Base-by-base conservation (phyloP, 768 basidiomycete genomes). In the Serendipita sp. region DNA sequence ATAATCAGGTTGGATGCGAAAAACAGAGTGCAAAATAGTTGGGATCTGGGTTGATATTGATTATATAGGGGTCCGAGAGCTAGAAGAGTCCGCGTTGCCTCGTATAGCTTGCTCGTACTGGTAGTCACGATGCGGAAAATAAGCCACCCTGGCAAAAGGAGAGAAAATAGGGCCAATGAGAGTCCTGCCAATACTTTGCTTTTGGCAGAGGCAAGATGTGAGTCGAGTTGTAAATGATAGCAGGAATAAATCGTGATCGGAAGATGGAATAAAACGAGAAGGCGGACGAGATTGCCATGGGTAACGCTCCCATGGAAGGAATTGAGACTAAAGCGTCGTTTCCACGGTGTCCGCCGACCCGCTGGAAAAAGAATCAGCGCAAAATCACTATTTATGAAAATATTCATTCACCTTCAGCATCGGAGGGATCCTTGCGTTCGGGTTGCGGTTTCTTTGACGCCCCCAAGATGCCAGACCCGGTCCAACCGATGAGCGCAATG, bases 1-100 rank as follows among this genome's bases (percentile, higher is more conserved):
- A 89, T 83, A 13, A 85, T 81, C 34, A 98, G 74, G 71, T 92
- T 97, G 60, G 85, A 86, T 3, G 82, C 80, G 69, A 99, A 86
- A 63, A 91, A 79, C 32, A 94, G 77, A 60, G 81, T 81, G 1
- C 90, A 86, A 74, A 95, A 99, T 66, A 92, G 79, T 71, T 94
- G 91, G 18, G 89, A 91, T 15, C 90, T 88, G 70, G 90, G 89
- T 16, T 89, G 83, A 73, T 93, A 98, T 69, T 92, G 88, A 74
- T 94, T 96, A 75, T 99, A 99, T 64, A 97, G 79, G 34, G 93
- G 90, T 13, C 96, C 95, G 18, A 93, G 80, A 2, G 86, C 82
- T 18, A 99, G 85, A 16, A 98, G 78, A 0, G 94, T 96, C 68
- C 90, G 82, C 1, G 91, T 94, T 74, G 95, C 92, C 68, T 95